These are phyloP conservation scores for Bipolaris bicolor DNA, from an alignment of 2,329 filamentous ascomycete species.

Conservation along the genomic window DNA sequence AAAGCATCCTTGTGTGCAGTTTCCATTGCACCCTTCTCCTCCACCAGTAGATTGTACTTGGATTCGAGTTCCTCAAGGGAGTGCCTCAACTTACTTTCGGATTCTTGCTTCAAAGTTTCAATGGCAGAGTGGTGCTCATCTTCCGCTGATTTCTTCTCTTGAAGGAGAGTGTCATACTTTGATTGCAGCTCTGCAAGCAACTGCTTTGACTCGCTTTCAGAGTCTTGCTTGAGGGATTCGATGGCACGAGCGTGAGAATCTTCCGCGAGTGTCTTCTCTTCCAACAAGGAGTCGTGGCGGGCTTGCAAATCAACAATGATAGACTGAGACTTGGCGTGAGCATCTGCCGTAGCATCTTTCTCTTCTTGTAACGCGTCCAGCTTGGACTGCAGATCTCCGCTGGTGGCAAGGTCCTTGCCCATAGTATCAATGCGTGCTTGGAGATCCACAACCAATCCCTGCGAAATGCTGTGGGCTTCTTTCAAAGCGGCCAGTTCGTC, in stretches of 20 bases:
- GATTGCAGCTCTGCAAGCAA: slow-evolving; percentile 36
- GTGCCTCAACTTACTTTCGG: slow-evolving; percentile 27
- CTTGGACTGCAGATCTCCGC: slow-evolving; percentile 19
- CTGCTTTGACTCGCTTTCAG: slow-evolving; percentile 35
- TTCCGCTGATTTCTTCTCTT: slow-evolving; percentile 37
- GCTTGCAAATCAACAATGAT: slow-evolving; percentile 40
- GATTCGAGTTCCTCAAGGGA: slow-evolving; percentile 14
- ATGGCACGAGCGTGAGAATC: slow-evolving; percentile 39
- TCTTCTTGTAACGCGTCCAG: slow-evolving; percentile 27
- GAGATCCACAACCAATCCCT: slow-evolving; percentile 31
- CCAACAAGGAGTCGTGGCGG: slow-evolving; percentile 35
- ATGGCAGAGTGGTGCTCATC: slow-evolving; percentile 34
- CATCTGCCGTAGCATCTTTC: slow-evolving; percentile 28
- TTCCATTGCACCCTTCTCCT: slow-evolving; percentile 36
- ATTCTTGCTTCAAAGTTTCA: slow-evolving; percentile 36
- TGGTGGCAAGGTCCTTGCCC: slow-evolving; percentile 16
- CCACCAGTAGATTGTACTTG: slow-evolving; percentile 28
- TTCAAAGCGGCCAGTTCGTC: slow-evolving; percentile 32
- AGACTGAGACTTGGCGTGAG: slow-evolving; percentile 31
- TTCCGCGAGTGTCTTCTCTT: slow-evolving; percentile 40
- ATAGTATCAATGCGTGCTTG: slow-evolving; percentile 32
- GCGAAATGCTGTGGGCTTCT: slow-evolving; percentile 30
- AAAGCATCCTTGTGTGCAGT: slow-evolving; percentile 34
- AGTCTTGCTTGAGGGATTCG: slow-evolving; percentile 40
- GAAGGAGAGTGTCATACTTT: slow-evolving; percentile 36